phyloP scores from a whole-genome alignment of 176 grass and related monocot species.

The Carex kokanica region DNA sequence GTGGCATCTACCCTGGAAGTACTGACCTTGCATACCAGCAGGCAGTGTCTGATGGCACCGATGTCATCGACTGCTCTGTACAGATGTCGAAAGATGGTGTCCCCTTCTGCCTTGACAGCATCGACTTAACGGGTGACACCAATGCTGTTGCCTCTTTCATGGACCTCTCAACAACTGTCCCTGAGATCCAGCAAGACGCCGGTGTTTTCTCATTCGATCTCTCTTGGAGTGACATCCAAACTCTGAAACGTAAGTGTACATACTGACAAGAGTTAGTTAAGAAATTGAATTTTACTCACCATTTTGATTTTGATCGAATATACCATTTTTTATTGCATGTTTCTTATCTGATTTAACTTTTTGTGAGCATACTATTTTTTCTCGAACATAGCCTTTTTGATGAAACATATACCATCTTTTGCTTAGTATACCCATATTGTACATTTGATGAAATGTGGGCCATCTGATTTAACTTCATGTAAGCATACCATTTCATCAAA shows the following conservation, averaged over 20 bases:
- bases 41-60: constrained; percentile 61
- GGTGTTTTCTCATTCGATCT: constrained; percentile 91
- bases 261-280: not conserved
- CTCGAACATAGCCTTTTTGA: not conserved
- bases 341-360: constrained; percentile 4
- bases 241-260: constrained; percentile 53
- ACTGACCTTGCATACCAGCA: constrained; percentile 82
- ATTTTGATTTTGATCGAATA: not conserved
- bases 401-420: constrained; percentile 12
- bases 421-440: not conserved
- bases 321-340: not conserved
- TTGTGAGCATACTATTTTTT: not conserved
- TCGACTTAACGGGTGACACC: constrained; percentile 53
- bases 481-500: not conserved
- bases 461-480: not conserved
- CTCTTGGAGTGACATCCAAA: constrained; percentile 80
- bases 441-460: not conserved
- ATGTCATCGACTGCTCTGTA: constrained; percentile 81
- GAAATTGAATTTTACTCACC: not conserved
- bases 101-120: constrained; percentile 63
- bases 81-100: constrained; percentile 82
- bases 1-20: constrained; percentile 80
- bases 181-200: constrained; percentile 55
- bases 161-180: constrained; percentile 35
- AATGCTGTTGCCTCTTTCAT: constrained; percentile 52